Evolutionary conservation across 108 stramenopile genomes (phyloP), one percentile per base, ranked within the genome.

Genomic region (Cyclotella atomus): DNA sequence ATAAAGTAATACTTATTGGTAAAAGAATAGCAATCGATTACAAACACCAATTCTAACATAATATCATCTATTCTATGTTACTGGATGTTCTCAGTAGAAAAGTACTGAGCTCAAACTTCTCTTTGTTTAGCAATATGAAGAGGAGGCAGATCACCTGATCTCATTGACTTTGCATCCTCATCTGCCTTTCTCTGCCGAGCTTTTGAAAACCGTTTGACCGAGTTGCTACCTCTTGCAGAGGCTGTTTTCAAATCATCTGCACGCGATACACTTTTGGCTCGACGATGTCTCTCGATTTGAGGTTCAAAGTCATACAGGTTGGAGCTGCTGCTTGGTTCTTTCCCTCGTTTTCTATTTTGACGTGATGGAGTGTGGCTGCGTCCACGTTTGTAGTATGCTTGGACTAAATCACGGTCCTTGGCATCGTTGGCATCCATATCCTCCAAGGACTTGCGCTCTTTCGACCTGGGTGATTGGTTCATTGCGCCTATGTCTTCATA

Each of bases 331-430:
- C 59, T 61, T 17, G 60, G 24, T 25, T 19, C 66, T 23, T 68
- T 59, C 3, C 73, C 78, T 54, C 59, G 65, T 24, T 28, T 68
- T 50, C 71, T 52, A 19, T 35, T 72, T 43, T 67, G 41, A 9
- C 65, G 52, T n/a, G 65, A 68, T 4, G 78, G 78, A 24, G 78
- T 79, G 61, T 79, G 71, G 46, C 78, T 79, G 33, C 78, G 38
- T 36, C 78, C 78, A 23, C 78, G 78, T 68, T 79, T 79, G 67
- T 79, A 79, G 25, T 79, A 71, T 1, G 65, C 44, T 33, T 57
- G 30, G 30, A 65, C 56, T 43, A 45, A 35, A 41, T 66, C 57
- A 49, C 44, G 32, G 23, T 75, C 56, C 14, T 61, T 65, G 23
- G 33, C 47, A 60, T 63, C 59, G 52, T 3, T 44, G 9, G 32